These are phyloP conservation scores for Ramalina intermedia DNA, from an alignment of 495 filamentous ascomycete species.

Conservation along the genomic window DNA sequence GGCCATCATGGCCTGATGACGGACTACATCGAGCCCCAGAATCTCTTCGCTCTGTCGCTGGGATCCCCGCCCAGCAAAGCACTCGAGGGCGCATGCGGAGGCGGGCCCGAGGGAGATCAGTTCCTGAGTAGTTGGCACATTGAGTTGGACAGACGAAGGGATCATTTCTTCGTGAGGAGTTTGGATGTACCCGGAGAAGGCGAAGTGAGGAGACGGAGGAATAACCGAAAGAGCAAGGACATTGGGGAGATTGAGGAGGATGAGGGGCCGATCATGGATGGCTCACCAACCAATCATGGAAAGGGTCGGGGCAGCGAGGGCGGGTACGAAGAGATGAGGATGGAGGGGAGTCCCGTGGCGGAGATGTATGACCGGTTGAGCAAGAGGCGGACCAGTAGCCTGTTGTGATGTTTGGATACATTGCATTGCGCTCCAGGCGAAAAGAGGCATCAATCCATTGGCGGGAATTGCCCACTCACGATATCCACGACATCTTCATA, in stretches of 20 bases:
- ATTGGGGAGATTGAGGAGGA: not conserved
- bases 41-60: constrained; percentile 53
- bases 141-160: constrained; percentile 9
- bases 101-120: constrained; percentile 38
- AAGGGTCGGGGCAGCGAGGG: not conserved
- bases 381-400: constrained; percentile 1
- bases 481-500: no score
- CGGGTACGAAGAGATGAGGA: not conserved
- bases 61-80: constrained; percentile 45
- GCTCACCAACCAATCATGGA: not conserved
- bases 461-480: no score
- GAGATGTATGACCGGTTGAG: not conserved
- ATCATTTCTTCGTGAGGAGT: constrained; percentile 13
- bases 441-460: no score
- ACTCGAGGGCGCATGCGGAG: constrained; percentile 49
- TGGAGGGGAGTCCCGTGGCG: not conserved
- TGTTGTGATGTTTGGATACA: not conserved
- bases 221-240: not conserved
- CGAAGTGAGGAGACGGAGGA: not conserved
- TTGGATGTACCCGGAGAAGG: not conserved
- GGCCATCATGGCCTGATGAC: constrained; percentile 41
- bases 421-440: no score
- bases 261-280: not conserved
- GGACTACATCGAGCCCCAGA: constrained; percentile 63
- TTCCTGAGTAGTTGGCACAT: constrained; percentile 47